phyloP scores from a whole-genome alignment of 768 basidiomycete genomes.

The Cystobasidium tubakii region DNA sequence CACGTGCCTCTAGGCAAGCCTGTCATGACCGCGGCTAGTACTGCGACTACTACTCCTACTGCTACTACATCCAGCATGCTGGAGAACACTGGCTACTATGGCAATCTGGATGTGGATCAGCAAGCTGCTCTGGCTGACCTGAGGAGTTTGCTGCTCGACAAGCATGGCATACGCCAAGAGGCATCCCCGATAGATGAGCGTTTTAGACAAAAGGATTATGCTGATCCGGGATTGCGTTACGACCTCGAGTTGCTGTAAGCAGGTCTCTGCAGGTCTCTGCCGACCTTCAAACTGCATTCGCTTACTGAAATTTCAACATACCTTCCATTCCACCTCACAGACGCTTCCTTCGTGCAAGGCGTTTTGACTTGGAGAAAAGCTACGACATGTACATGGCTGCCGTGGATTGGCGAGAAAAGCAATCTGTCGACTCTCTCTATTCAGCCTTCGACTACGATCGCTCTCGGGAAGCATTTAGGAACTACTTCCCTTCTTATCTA shows the following conservation, averaged over 20 bases:
- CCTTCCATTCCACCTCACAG: constrained; percentile 51
- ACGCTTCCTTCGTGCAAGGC: constrained; percentile 74
- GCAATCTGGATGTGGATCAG: constrained; percentile 57
- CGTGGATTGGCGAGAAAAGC: constrained; percentile 63
- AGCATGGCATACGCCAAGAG: constrained; percentile 46
- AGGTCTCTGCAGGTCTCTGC: too few relatives aligned
- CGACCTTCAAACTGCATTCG: too few relatives aligned
- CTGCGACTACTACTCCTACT: background rate
- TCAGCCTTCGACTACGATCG: constrained; percentile 59
- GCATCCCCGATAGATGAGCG: background rate
- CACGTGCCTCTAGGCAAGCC: too few relatives aligned
- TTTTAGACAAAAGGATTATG: background rate
- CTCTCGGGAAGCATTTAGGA: constrained; percentile 56
- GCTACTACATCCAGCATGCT: constrained; percentile 53
- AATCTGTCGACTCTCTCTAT: constrained; percentile 63
- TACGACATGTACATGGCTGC: constrained; percentile 65
- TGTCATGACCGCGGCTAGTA: too few relatives aligned
- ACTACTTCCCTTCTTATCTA: constrained; percentile 64
- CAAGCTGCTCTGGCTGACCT: constrained; percentile 56
- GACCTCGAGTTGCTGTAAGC: background rate
- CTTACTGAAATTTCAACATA: background rate
- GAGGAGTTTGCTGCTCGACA: constrained; percentile 56
- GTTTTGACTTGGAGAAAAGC: constrained; percentile 61
- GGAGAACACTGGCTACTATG: constrained; percentile 48
- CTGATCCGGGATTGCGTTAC: constrained; percentile 52